Base-by-base conservation (phyloP, 805 yeast genomes). In the Ogataea siamensis region DNA sequence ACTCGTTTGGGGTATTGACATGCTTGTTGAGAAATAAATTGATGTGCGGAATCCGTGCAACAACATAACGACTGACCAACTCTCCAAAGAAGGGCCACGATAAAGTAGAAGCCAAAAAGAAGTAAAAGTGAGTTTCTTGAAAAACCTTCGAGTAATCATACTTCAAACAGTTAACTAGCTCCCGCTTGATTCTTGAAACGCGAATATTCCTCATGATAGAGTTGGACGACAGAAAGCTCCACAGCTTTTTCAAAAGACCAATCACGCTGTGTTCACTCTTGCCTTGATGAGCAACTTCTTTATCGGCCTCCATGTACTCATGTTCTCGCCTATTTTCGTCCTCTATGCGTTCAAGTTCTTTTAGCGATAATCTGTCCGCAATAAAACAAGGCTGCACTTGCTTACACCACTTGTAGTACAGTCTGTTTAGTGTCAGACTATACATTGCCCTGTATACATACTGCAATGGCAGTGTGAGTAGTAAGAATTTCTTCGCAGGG, bases 1-100 rank as follows among this genome's bases (percentile, higher is more conserved):
- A 52, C 38, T 67, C 69, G 45, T 66, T 70, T 1, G 73, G 71
- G 0, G 69, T 66, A 12, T 43, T 39, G 8, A 53, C 47, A 11
- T 39, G 39, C 14, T 35, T 45, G 39, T 51, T 50, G 5, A 60
- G 39, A 6, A 50, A 38, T 3, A 31, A 16, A 39, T 50, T 46
- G 7, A 64, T 24, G 10, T 37, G 32, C 3, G 63, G 53, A 9
- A 54, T 42, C 12, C 46, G 47, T 2, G 50, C 29, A 2, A 65
- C 34, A 1, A 58, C 2, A 3, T n/a, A 4, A 2, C 42, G 27
- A 9, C 65, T 56, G 12, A 56, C 24, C 1, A 50, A 26, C 29
- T 48, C 49, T 3, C 69, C 69, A 1, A 51, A 24, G 14, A 41
- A 31, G 3, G 71, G 70, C 71, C 68, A 63, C 3, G 51, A 17